Evolutionary conservation across 2,329 filamentous ascomycete genomes (phyloP), one percentile per base, ranked within the genome.

Genomic region (Pseudogymnoascus sp.): DNA sequence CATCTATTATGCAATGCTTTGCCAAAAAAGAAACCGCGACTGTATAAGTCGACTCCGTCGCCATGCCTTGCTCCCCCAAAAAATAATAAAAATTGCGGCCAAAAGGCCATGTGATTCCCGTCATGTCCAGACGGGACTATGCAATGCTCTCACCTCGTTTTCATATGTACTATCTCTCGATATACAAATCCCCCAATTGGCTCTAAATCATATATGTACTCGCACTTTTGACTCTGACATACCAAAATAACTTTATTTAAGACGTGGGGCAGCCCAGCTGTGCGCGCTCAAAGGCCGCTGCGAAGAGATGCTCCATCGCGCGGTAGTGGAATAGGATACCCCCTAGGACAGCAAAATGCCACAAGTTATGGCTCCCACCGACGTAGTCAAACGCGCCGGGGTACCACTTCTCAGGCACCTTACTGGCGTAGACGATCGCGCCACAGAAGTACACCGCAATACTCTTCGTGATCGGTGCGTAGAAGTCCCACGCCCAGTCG

Each of bases 261-360:
- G 29, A 33, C 26, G 47, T 33, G 17, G 26, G 47, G 64, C 71
- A 72, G 1, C 68, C 71, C 61, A 70, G 70, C 37, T 67, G 64
- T 0, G 88, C 88, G 63, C 88, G 82, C 66, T 79, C 75, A 74
- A 93, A 93, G 9, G 90, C 90, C 40, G 81, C 82, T 4, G 88
- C 81, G 71, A 99, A 99, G 74, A 99, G 94, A 61, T 92, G 84
- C 74, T 97, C 90, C 93, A 99, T 97, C 15, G 94, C 94, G 21
- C 83, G 82, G 76, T 97, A 99, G 74, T 99, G 94, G 73, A 96
- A 97, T n/a, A 97, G 75, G 62, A 99, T 99, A 9, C 94, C 94
- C 13, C 92, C 91, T 29, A 99, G 78, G 9, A 99, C 94, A 6
- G 94, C 94, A 35, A 96, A 76, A 74, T 99, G 94, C 94, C 94